Base-by-base conservation (phyloP, 768 basidiomycete species). In the Rhodotorula diobovata region DNA sequence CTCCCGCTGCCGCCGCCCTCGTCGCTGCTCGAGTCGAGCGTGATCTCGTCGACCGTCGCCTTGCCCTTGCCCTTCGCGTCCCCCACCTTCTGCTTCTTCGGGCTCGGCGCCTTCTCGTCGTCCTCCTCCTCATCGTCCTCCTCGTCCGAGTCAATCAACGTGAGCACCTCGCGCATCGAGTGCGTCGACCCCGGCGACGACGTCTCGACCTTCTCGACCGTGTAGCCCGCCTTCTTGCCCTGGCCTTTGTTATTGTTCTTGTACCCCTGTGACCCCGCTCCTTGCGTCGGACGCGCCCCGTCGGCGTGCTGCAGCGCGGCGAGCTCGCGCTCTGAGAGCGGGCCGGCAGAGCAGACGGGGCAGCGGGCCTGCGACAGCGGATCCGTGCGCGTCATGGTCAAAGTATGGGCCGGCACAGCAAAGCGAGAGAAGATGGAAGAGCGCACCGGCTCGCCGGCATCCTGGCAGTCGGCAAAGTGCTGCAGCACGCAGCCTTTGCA, bases 401-500 rank as follows among this genome's bases (percentile, higher is more conserved):
- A n/a, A 6, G 30, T n/a, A 32, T 11, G 28, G 30, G 12, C 15
- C 8, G 16, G 37, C 4, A 21, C 9, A 39, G 34, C 2, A 6
- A n/a, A 23, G 34, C 20, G 32, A 48, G 11, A 14, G 15, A 39
- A 32, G n/a, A 4, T 0, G 28, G 7, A 2, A 14, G 1, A 28
- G 57, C 68, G 30, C 35, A 87, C 85, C 58, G 87, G 84, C 77
- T 91, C 87, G 8, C 84, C 86, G 70, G 85, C 87, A 76, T 89
- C 88, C 63, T 88, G 85, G 73, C 88, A 87, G 18, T 84, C 84
- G 30, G 85, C 85, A 37, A 96, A 83, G 76, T 87, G 89, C 18
- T 87, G 85, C 28, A 90, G 80, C 34, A 94, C 90, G 77, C 94
- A 98, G 73, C 93, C 91, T 79, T 91, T 95, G 80, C 94, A 98